These are phyloP conservation scores for Lipomyces lipofer DNA, from an alignment of 805 yeast species.

Conservation along the genomic window DNA sequence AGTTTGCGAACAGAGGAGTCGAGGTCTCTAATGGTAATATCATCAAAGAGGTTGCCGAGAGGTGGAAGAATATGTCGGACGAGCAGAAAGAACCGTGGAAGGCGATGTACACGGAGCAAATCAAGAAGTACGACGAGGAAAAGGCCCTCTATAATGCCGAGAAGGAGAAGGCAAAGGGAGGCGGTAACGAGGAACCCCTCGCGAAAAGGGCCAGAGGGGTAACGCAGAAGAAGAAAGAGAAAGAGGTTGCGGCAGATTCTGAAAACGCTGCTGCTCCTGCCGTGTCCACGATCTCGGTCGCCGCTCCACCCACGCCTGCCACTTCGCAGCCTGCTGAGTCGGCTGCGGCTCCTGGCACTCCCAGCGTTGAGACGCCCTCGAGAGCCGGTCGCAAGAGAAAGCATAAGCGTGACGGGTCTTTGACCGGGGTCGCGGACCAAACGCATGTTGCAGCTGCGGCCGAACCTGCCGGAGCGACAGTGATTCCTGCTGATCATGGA, in stretches of 20 bases:
- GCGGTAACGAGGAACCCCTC: not conserved
- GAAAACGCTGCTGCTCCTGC: conserved; percentile 4
- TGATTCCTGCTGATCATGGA: conserved; percentile 3
- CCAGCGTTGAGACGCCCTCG: conserved; percentile 18
- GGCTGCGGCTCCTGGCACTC: not conserved
- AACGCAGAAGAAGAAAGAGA: conserved; percentile 7
- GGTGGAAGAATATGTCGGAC: conserved; percentile 75
- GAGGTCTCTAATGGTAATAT: conserved; percentile 67
- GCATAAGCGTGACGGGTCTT: conserved; percentile 36
- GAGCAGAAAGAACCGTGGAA: conserved; percentile 73
- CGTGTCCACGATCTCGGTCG: not conserved
- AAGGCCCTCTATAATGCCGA: conserved; percentile 51
- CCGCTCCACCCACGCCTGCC: conserved; percentile 4
- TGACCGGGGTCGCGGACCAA: conserved; percentile 1
- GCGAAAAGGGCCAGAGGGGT: not conserved
- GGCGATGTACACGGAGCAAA: conserved; percentile 48
- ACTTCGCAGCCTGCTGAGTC: not conserved
- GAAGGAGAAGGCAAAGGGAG: conserved; percentile 39
- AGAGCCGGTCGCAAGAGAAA: conserved; percentile 18
- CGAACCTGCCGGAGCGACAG: conserved; percentile 2
- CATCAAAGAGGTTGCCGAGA: conserved; percentile 72
- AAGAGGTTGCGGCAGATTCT: conserved; percentile 5
- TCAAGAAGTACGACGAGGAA: conserved; percentile 47
- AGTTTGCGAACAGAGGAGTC: conserved; percentile 58
- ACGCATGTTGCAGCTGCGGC: not conserved